Percentiles rank a stretch among this genome's conserved stretches.
Conservation (phyloP, 805 yeast species). For the Kodamaea kaohsiungensis region DNA sequence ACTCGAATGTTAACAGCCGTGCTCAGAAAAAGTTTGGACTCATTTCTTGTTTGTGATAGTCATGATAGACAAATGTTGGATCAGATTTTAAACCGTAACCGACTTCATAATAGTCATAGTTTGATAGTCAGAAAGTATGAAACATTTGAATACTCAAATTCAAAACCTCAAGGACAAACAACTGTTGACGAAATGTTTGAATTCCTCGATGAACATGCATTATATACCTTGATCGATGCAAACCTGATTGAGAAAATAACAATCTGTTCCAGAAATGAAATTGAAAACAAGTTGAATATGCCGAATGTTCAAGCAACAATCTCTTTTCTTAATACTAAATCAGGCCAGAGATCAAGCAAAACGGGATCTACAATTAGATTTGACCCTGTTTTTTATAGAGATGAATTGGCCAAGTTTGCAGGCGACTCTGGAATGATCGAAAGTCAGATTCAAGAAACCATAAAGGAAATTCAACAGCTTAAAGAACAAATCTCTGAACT, state of each 20-base stretch:
- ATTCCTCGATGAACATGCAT: slow-evolving; percentile 53
- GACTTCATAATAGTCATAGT: slow-evolving; percentile 27
- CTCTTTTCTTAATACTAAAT: slow-evolving; percentile 43
- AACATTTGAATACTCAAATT: slow-evolving; percentile 50
- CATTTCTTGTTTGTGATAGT: slow-evolving; percentile 67
- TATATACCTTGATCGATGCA: slow-evolving; percentile 64
- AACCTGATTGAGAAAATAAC: slow-evolving; percentile 59
- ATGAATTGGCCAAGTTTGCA: slow-evolving; percentile 30
- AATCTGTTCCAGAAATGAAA: slow-evolving; percentile 53
- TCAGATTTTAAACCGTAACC: slow-evolving; percentile 30
- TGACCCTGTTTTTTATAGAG: slow-evolving; percentile 53
- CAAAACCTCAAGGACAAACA: slow-evolving; percentile 41
- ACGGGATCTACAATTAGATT: slow-evolving; percentile 46
- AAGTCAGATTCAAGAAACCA: slow-evolving; percentile 17
- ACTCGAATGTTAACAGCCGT: slow-evolving; percentile 57
- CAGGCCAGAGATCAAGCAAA: slow-evolving; percentile 45
- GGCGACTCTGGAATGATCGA: slow-evolving; percentile 17
- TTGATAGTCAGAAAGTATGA: slow-evolving; percentile 53
- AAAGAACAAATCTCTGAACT: slow-evolving; percentile 4
- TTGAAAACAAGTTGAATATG: slow-evolving; percentile 39
- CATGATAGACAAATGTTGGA: slow-evolving; percentile 51
- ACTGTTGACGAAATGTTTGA: slow-evolving; percentile 64
- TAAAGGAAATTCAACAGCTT: slow-evolving; percentile 11
- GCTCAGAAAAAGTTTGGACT: slow-evolving; percentile 50
- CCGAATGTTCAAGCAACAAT: slow-evolving; percentile 44